Conservation (phyloP, 2,329 filamentous ascomycete species). For the Cordyceps cateniannulata region DNA sequence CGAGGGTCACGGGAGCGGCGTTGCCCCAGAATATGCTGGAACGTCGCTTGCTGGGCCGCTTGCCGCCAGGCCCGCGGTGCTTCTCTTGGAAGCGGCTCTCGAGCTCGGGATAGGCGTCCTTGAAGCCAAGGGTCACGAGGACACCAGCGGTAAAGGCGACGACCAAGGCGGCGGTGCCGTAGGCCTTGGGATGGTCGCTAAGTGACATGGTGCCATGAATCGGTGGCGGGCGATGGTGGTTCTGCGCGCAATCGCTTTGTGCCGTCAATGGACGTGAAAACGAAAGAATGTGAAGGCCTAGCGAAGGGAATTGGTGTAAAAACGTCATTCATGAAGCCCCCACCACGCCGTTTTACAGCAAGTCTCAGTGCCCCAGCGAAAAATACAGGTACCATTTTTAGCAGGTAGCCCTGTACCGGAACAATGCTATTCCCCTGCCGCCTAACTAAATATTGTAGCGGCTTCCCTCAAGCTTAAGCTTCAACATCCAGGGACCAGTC, state of each 20-base stretch:
- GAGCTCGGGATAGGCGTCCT: constrained; percentile 72
- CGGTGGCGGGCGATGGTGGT: background rate
- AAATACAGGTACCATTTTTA: background rate
- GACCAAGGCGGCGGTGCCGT: constrained; percentile 59
- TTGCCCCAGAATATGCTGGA: constrained; percentile 39
- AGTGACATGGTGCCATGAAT: constrained; percentile 43
- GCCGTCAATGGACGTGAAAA: background rate
- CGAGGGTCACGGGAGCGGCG: constrained; percentile 41
- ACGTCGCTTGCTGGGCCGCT: constrained; percentile 18
- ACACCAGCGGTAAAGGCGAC: constrained; percentile 73
- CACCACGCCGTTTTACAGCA: background rate
- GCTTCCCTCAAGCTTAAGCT: background rate
- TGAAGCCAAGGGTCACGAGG: constrained; percentile 68
- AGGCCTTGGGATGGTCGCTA: constrained; percentile 54
- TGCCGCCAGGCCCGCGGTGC: constrained; percentile 20
- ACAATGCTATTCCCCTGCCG: constrained; percentile 11
- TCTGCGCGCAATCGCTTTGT: background rate
- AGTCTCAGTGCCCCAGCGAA: background rate
- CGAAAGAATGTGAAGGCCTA: background rate
- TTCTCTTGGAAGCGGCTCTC: constrained; percentile 55
- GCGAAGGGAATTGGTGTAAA: background rate
- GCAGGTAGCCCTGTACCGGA: background rate
- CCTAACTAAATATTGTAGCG: background rate
- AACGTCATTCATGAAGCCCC: background rate
- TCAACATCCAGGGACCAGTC: background rate